phyloP scores from a whole-genome alignment of 257 asterid genomes.

The Schizonepeta tenuifolia region DNA sequence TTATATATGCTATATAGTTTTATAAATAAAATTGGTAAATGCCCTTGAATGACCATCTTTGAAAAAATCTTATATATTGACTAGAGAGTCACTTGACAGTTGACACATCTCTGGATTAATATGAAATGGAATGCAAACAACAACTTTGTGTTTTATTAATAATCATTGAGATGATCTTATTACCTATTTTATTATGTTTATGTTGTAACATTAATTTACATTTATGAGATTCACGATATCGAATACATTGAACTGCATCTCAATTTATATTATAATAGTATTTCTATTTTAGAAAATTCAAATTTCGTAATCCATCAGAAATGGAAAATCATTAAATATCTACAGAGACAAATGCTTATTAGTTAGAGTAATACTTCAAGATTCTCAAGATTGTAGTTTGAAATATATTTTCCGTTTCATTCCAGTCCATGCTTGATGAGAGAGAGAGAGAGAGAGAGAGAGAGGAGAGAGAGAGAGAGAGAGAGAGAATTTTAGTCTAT shows the following conservation, averaged over 20 bases:
- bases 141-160: background rate
- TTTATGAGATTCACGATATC: constrained; percentile 5
- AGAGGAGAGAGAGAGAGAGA: no score
- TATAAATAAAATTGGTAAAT: background rate
- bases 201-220: background rate
- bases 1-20: no score
- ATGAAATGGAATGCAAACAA: background rate
- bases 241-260: background rate
- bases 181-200: background rate
- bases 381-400: background rate
- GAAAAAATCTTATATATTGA: background rate
- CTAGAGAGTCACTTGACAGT: no score
- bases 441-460: no score
- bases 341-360: background rate
- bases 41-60: background rate
- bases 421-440: no score
- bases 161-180: background rate
- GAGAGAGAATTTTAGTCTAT: no score
- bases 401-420: background rate
- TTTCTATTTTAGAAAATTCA: constrained; percentile 2
- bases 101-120: background rate
- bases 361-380: background rate
- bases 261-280: background rate
- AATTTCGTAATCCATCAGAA: background rate
- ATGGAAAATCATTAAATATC: background rate